Evolutionary conservation across 768 basidiomycete species (phyloP).

Genomic region (Hypsizygus marmoreus): DNA sequence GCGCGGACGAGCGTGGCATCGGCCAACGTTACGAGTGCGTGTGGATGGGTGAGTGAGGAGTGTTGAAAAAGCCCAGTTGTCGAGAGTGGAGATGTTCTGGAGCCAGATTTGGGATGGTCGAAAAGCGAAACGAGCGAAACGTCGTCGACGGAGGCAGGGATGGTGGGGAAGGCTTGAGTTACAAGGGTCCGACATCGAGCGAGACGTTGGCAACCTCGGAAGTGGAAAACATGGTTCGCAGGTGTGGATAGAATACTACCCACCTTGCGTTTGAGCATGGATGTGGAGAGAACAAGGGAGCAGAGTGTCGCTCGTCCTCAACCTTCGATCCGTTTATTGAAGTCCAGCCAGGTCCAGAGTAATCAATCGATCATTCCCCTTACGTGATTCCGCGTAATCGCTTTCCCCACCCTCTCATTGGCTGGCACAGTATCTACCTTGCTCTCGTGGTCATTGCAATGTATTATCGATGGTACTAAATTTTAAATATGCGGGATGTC

Average conservation of each 20-base stretch:
- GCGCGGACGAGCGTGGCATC: constrained; percentile 81
- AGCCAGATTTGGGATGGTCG: constrained; percentile 56
- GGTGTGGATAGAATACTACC: constrained; percentile 43
- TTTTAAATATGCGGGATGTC: constrained; percentile 8
- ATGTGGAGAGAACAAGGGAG: constrained; percentile 12
- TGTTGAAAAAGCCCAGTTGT: constrained; percentile 87
- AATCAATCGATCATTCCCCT: too few relatives aligned
- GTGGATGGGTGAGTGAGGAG: constrained; percentile 66
- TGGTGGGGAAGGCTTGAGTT: constrained; percentile 43
- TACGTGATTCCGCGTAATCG: too few relatives aligned
- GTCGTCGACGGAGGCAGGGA: constrained; percentile 69
- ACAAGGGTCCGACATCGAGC: constrained; percentile 31
- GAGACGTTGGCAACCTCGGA: constrained; percentile 20
- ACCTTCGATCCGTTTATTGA: too few relatives aligned
- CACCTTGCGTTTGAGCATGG: constrained; percentile 46
- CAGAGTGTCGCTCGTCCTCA: too few relatives aligned
- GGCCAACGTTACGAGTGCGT: constrained; percentile 70
- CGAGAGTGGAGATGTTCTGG: constrained; percentile 42
- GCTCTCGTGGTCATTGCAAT: too few relatives aligned
- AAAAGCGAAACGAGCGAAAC: constrained; percentile 67
- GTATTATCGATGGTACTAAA: not conserved
- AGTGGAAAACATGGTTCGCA: constrained; percentile 26
- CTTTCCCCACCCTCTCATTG: too few relatives aligned
- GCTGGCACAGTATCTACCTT: too few relatives aligned
- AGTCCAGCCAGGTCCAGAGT: too few relatives aligned